A percentile compares a stretch with the other conserved stretches of the same genome.
phyloP scores from a whole-genome alignment of 2,329 filamentous ascomycete species.

The Neopestalotiopsis clavispora region DNA sequence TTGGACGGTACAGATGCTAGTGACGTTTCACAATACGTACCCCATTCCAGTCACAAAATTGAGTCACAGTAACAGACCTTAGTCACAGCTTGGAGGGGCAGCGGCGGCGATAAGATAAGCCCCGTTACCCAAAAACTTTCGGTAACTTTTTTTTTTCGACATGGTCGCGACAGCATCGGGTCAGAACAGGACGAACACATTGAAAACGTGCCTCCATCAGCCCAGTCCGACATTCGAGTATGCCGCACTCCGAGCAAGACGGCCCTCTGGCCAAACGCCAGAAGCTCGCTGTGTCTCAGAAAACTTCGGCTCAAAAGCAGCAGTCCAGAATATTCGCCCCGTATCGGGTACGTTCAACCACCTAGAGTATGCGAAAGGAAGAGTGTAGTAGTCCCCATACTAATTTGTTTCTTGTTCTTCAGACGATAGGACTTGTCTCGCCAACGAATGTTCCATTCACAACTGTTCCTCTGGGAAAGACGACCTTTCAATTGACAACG shows the following conservation, averaged over 20 bases:
- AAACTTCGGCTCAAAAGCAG: constrained; percentile 43
- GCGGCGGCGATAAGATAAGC: constrained; percentile 16
- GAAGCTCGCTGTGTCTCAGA: constrained; percentile 58
- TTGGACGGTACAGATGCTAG: no score
- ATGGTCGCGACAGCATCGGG: constrained; percentile 4
- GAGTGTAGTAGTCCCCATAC: background rate
- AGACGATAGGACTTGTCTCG: constrained; percentile 94
- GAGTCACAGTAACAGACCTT: background rate
- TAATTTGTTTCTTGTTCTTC: constrained; percentile 15
- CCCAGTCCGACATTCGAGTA: constrained; percentile 34
- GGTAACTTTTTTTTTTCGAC: constrained; percentile 10
- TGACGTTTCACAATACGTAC: no score
- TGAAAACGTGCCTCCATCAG: background rate
- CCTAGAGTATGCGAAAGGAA: background rate
- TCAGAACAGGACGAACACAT: background rate
- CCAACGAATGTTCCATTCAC: constrained; percentile 91
- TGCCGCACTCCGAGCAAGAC: constrained; percentile 64
- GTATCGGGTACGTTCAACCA: constrained; percentile 69
- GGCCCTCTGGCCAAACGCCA: constrained; percentile 77
- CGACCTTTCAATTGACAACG: constrained; percentile 96
- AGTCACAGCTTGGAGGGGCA: background rate
- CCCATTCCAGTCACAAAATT: background rate
- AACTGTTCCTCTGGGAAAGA: constrained; percentile 85
- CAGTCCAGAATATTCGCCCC: constrained; percentile 89
- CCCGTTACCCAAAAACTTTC: background rate